A percentile compares a stretch with the other conserved stretches of the same genome.
Conservation (phyloP, 805 yeast genomes). For the Yamadazyma paraphyllophila region DNA sequence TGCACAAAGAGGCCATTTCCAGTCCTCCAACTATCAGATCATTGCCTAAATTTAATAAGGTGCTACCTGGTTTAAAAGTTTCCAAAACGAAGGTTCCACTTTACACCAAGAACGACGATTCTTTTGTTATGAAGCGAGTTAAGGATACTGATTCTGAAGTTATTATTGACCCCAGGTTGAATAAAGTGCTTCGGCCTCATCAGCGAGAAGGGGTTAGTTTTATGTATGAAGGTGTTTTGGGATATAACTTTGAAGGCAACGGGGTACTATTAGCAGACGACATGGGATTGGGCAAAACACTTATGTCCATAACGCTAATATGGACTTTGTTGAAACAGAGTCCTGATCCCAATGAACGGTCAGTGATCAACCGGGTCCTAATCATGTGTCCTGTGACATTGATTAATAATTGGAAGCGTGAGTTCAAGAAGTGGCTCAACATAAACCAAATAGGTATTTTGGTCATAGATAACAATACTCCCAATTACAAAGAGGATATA, state of each 20-base stretch:
- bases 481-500: conserved; percentile 57
- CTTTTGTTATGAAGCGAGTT: conserved; percentile 6
- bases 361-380: conserved; percentile 56
- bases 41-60: conserved; percentile 7
- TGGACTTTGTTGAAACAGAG: conserved; percentile 80
- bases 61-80: conserved; percentile 1
- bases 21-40: neutral
- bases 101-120: conserved; percentile 3
- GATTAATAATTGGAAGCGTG: conserved; percentile 82
- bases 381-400: conserved; percentile 92
- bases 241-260: conserved; percentile 47
- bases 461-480: conserved; percentile 49
- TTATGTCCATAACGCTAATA: conserved; percentile 77
- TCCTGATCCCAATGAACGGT: conserved; percentile 34
- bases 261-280: conserved; percentile 95
- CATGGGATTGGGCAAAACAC: conserved; percentile 80
- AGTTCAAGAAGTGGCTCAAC: conserved; percentile 87
- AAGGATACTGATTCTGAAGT: conserved; percentile 6
- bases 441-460: conserved; percentile 62
- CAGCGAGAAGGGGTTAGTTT: conserved; percentile 83
- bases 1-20: neutral
- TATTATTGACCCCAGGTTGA: conserved; percentile 58
- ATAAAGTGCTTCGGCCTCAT: conserved; percentile 67
- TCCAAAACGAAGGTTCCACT: conserved; percentile 1
- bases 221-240: conserved; percentile 80